These are phyloP conservation scores for Anthracocystis panici-leucophaei DNA, from an alignment of 1,284 basidiomycete genomes.

Conservation along the genomic window DNA sequence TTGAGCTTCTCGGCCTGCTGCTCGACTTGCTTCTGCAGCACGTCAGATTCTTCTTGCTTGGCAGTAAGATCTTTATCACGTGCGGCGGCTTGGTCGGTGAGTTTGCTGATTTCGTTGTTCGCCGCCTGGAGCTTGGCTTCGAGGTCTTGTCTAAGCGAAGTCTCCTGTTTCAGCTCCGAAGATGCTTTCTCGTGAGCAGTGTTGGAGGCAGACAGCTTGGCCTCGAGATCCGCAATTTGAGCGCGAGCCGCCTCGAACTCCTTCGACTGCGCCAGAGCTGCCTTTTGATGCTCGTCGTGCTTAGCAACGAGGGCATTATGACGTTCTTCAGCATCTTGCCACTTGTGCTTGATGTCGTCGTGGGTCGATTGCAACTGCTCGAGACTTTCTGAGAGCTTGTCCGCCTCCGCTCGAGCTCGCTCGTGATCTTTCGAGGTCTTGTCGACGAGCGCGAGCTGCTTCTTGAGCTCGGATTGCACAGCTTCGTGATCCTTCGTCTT, in stretches of 20 bases:
- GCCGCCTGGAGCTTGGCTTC: constrained; percentile 29
- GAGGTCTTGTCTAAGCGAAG: constrained; percentile 10
- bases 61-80: constrained; percentile 24
- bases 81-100: constrained; percentile 18
- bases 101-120: constrained; percentile 17
- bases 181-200: constrained; percentile 8
- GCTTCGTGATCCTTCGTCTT: constrained; percentile 23
- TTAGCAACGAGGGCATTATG: constrained; percentile 19
- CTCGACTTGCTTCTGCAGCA: constrained; percentile 24
- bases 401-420: constrained; percentile 21
- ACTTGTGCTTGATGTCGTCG: constrained; percentile 21
- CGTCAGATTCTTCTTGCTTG: constrained; percentile 25
- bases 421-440: constrained; percentile 22
- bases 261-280: constrained; percentile 12
- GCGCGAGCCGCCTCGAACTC: constrained; percentile 16
- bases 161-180: constrained; percentile 25
- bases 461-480: constrained; percentile 24
- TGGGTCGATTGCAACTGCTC: constrained; percentile 17
- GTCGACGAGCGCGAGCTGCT: constrained; percentile 22
- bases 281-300: constrained; percentile 24
- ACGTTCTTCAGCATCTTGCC: constrained; percentile 12
- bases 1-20: constrained; percentile 19
- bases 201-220: constrained; percentile 16
- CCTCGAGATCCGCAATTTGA: constrained; percentile 20
- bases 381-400: constrained; percentile 13